Base-by-base conservation (phyloP, 805 yeast species). In the Starmerella roubikii region DNA sequence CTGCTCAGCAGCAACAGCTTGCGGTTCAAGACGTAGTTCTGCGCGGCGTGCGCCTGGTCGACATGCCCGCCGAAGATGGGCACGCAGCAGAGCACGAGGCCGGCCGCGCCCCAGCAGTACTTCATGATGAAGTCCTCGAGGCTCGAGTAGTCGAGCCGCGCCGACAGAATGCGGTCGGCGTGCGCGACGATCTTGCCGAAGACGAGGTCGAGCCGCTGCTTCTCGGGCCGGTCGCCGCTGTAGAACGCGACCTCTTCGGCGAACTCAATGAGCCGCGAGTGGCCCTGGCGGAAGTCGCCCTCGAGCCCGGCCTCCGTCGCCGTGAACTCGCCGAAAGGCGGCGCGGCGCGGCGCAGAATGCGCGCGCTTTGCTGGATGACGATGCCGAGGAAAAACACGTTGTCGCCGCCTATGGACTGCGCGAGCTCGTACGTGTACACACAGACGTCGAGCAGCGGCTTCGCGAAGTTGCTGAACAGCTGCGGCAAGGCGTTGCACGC, bases 21-120 rank as follows among this genome's bases (percentile, higher is more conserved):
- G 59, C 95, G 71, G 59, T 84, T 86, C 6, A 94, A 83, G 39
- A 86, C 78, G 54, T 86, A 86, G 42, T 45, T 30, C 39, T 41
- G 49, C 4, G 52, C 48, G 18, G 48, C 48, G 18, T 17, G 17
- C 3, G 19, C 13, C 7, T 38, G 12, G 21, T 34, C 29, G 12
- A 43, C 26, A 5, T 13, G 22, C 68, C 65, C 53, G 75, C 40
- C 71, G 55, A 86, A 86, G 2, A 85, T 80, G 5, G 97, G 96
- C 3, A 86, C 74, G 2, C 94, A 76, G 59, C 96, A 86, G 34
- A 86, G 66, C 1, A 77, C 72, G 43, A 86, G 67, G 10, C 97
- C 97, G 24, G 91, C 83, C 2, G 95, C 97, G 45, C 97, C 97
- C 86, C 95, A 79, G 35, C 84, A 73, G 59, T 86, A 86, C 61